Evolutionary conservation across 352 stramenopile genomes (phyloP).

Genomic region (Pythium graminicola): DNA sequence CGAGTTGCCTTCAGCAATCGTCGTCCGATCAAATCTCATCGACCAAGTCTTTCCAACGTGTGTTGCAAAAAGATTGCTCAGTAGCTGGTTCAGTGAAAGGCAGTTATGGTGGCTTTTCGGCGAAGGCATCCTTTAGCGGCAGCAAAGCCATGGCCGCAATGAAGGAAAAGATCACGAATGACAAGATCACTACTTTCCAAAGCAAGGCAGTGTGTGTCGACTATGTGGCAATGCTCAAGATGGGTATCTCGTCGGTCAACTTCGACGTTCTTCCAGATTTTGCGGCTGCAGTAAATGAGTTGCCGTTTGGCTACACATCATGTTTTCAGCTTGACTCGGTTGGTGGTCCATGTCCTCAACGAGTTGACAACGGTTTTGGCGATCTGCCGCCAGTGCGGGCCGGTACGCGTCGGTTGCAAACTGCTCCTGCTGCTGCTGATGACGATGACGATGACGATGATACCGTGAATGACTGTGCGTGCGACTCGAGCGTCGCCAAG

Average conservation of each 20-base stretch:
- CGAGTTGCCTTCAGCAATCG: constrained; percentile 28
- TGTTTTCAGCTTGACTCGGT: constrained; percentile 17
- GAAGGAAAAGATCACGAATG: constrained; percentile 23
- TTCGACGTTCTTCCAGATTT: constrained; percentile 21
- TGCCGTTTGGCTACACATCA: constrained; percentile 11
- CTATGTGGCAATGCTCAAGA: constrained; percentile 19
- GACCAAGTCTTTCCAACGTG: constrained; percentile 26
- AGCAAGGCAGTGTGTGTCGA: constrained; percentile 24
- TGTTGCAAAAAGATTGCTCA: constrained; percentile 22
- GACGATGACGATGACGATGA: constrained; percentile 15
- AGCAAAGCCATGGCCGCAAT: constrained; percentile 24
- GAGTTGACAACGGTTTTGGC: constrained; percentile 19
- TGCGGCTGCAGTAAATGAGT: constrained; percentile 10
- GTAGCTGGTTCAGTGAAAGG: constrained; percentile 22
- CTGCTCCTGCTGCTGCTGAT: too few relatives aligned
- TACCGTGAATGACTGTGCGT: constrained; percentile 25
- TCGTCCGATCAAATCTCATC: constrained; percentile 24
- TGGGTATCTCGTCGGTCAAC: constrained; percentile 12
- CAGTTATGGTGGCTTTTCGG: constrained; percentile 23
- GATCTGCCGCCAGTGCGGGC: constrained; percentile 10
- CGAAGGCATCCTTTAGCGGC: constrained; percentile 22
- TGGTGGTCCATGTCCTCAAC: constrained; percentile 18
- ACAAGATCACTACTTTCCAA: constrained; percentile 18
- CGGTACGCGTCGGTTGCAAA: constrained; percentile 9
- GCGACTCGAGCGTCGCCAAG: constrained; percentile 22